These are phyloP conservation scores for Lachnellula subtilissima DNA, from an alignment of 2,329 filamentous ascomycete genomes.

Conservation along the genomic window DNA sequence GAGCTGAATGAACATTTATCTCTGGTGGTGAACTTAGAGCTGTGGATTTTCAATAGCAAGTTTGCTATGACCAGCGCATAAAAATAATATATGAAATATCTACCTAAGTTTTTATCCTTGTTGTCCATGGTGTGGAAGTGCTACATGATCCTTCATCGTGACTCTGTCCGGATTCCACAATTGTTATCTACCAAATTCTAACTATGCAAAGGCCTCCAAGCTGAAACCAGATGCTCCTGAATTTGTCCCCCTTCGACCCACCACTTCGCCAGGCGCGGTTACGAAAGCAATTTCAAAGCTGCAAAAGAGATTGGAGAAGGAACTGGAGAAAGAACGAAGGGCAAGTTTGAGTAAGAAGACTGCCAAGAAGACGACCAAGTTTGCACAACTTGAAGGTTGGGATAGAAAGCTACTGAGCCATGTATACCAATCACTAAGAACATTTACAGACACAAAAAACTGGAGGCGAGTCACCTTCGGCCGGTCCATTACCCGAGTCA, in stretches of 20 bases:
- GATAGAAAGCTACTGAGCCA: neutral
- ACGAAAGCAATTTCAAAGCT: constrained; percentile 16
- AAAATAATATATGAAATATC: neutral
- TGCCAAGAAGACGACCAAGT: constrained; percentile 15
- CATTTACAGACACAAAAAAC: constrained; percentile 3
- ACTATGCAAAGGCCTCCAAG: constrained; percentile 23
- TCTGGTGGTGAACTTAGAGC: neutral
- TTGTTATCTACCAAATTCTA: neutral
- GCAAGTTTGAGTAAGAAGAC: constrained; percentile 19
- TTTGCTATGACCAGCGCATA: constrained; percentile 6
- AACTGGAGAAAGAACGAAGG: constrained; percentile 20
- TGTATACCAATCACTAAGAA: constrained; percentile 1
- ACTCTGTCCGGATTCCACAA: no score
- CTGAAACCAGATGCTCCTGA: constrained; percentile 38
- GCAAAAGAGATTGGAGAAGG: constrained; percentile 22
- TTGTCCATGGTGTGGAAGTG: constrained; percentile 5
- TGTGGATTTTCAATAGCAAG: constrained; percentile 9
- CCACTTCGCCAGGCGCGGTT: constrained; percentile 1
- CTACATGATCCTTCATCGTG: neutral
- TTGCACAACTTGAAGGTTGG: neutral
- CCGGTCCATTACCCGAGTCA: neutral
- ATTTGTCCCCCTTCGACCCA: constrained; percentile 31
- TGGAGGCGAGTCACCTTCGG: constrained; percentile 5
- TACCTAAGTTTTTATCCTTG: neutral
- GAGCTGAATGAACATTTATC: constrained; percentile 4